These are phyloP conservation scores for Avicennia marina DNA, from an alignment of 257 asterid species.

Conservation along the genomic window DNA sequence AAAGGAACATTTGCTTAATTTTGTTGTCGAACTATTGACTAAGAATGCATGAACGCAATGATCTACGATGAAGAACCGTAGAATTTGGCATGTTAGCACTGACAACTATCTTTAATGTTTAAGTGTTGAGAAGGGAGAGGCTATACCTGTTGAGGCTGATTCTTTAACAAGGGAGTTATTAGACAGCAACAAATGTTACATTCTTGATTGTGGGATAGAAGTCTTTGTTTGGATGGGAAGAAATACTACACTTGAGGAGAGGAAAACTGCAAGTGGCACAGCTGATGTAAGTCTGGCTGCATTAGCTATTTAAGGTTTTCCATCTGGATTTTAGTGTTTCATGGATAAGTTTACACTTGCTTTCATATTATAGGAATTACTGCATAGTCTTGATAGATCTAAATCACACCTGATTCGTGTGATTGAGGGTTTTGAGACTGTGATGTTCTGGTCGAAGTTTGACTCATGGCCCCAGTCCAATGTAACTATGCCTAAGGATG, in stretches of 20 bases:
- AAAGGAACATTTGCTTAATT: not conserved
- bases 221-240: constrained; percentile 81
- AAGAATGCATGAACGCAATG: constrained; percentile 12
- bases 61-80: constrained; percentile 9
- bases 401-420: constrained; percentile 35
- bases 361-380: constrained; percentile 30
- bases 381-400: constrained; percentile 33
- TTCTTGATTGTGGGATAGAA: constrained; percentile 63
- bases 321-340: constrained; percentile 14
- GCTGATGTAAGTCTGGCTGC: constrained; percentile 52
- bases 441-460: constrained; percentile 57
- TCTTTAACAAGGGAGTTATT: constrained; percentile 54
- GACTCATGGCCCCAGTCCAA: constrained; percentile 65
- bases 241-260: constrained; percentile 54
- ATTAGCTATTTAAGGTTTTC: constrained; percentile 13
- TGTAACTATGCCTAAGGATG: constrained; percentile 44
- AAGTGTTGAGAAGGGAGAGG: constrained; percentile 58
- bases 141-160: constrained; percentile 61
- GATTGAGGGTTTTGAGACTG: constrained; percentile 78
- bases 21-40: constrained; percentile 6
- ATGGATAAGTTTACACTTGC: not conserved
- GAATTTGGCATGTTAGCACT: constrained; percentile 14
- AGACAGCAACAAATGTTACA: constrained; percentile 53
- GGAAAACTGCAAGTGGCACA: constrained; percentile 49
- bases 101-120: constrained; percentile 25